These are phyloP conservation scores for Neurospora pannonica DNA, from an alignment of 495 filamentous ascomycete genomes.

Conservation along the genomic window DNA sequence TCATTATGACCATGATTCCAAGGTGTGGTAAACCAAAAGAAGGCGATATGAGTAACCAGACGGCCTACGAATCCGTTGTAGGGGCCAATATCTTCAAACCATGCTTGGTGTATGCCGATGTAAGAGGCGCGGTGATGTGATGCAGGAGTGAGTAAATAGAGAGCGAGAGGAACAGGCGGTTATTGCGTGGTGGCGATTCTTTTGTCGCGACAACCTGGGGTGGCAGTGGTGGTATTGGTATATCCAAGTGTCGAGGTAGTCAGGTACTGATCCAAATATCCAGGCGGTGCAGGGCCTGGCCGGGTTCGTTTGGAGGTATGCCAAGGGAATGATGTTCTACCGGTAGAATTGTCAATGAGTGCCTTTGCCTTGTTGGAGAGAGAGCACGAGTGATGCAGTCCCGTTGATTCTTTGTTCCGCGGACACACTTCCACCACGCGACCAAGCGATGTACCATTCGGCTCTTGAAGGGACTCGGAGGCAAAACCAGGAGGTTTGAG, in stretches of 20 bases:
- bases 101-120: constrained; percentile 8
- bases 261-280: not conserved
- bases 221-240: not conserved
- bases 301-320: not conserved
- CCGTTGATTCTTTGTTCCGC: not conserved
- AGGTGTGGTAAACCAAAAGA: not conserved
- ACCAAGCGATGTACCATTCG: not conserved
- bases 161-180: not conserved
- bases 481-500: not conserved
- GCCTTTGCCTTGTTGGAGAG: not conserved
- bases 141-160: not conserved
- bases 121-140: not conserved
- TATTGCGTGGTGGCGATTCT: not conserved
- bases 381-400: not conserved
- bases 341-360: not conserved
- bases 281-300: not conserved
- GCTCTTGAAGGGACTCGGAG: not conserved
- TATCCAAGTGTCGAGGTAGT: not conserved
- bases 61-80: constrained; percentile 5
- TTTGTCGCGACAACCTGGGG: not conserved
- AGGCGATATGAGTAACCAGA: not conserved
- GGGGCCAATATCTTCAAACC: constrained; percentile 10
- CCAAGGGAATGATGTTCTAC: not conserved
- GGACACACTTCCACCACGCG: not conserved
- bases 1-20: constrained; percentile 17